Conservation (phyloP, 2,329 filamentous ascomycete species). For the Colletotrichum musicola region DNA sequence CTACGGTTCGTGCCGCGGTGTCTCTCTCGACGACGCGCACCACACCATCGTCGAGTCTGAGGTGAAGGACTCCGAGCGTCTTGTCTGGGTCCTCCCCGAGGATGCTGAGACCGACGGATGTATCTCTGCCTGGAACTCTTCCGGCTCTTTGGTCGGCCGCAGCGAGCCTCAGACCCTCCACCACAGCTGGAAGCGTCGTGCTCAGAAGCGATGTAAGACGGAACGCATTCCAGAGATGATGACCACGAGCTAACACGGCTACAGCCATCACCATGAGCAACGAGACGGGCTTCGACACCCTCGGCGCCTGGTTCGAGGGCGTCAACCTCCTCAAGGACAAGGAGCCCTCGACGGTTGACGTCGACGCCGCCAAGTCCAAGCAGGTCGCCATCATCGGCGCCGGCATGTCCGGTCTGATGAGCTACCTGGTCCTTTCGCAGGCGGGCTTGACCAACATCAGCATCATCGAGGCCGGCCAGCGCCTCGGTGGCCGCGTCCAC, state of each 20-base stretch:
- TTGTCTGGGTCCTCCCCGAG: slow-evolving; percentile 44
- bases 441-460: slow-evolving; percentile 70
- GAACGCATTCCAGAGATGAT: slow-evolving; percentile 9
- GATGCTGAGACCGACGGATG: slow-evolving; percentile 49
- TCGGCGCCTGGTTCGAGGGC: slow-evolving; percentile 75
- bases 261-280: slow-evolving; percentile 61
- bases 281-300: slow-evolving; percentile 58
- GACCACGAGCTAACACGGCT: slow-evolving; percentile 41
- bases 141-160: slow-evolving; percentile 49
- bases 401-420: slow-evolving; percentile 76
- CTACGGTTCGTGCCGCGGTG: slow-evolving; percentile 42
- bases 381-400: slow-evolving; percentile 73
- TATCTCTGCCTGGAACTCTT: slow-evolving; percentile 54
- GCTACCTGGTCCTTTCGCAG: slow-evolving; percentile 61
- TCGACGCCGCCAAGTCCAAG: slow-evolving; percentile 67
- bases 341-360: slow-evolving; percentile 64
- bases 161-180: slow-evolving; percentile 50
- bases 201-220: slow-evolving; percentile 35
- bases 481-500: slow-evolving; percentile 74
- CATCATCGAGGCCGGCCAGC: slow-evolving; percentile 71
- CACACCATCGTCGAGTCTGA: slow-evolving; percentile 41
- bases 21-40: slow-evolving; percentile 36
- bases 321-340: slow-evolving; percentile 69
- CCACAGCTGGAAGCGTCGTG: slow-evolving; percentile 44
- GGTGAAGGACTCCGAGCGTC: slow-evolving; percentile 40